Percentiles rank a stretch among this genome's conserved stretches.
These are phyloP conservation scores for Spergularia azorica DNA, from an alignment of 179 eudicot species.

Conservation along the genomic window DNA sequence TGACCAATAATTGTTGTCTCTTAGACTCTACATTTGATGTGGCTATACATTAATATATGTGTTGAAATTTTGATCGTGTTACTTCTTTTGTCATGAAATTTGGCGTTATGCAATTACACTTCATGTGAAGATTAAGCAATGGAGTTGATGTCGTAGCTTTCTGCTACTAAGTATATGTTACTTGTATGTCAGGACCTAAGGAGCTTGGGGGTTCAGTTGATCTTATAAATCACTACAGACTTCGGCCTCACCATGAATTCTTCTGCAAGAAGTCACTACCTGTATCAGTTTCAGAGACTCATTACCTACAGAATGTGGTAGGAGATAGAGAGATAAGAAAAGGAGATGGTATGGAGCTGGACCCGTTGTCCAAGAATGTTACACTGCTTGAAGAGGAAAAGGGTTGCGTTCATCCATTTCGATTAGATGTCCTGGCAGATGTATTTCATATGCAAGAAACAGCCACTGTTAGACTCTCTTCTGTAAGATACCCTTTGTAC, in stretches of 20 bases:
- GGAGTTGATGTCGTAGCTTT: neutral
- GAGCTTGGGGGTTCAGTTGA: slow-evolving; percentile 76
- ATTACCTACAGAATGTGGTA: slow-evolving; percentile 71
- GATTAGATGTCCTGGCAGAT: slow-evolving; percentile 54
- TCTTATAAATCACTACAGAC: slow-evolving; percentile 66
- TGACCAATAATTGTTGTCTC: too few species aligned
- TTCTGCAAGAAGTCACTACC: slow-evolving; percentile 79
- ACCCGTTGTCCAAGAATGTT: slow-evolving; percentile 51
- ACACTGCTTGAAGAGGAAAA: slow-evolving; percentile 42
- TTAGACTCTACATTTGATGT: too few species aligned
- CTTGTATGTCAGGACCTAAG: slow-evolving; percentile 30
- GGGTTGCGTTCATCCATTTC: slow-evolving; percentile 57
- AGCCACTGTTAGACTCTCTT: slow-evolving; percentile 47
- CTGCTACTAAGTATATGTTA: neutral
- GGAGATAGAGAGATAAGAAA: slow-evolving; percentile 72
- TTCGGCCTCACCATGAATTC: slow-evolving; percentile 68
- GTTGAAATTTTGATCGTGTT: neutral
- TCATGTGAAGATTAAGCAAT: neutral
- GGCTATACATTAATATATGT: neutral
- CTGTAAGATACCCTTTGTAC: slow-evolving; percentile 38
- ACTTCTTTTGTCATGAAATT: neutral
- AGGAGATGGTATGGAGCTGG: slow-evolving; percentile 74
- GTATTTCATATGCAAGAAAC: slow-evolving; percentile 66
- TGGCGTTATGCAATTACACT: too few species aligned
- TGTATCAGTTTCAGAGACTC: slow-evolving; percentile 60